These are phyloP conservation scores for Rosa rugosa DNA, from an alignment of 306 rosid genomes.

Conservation along the genomic window DNA sequence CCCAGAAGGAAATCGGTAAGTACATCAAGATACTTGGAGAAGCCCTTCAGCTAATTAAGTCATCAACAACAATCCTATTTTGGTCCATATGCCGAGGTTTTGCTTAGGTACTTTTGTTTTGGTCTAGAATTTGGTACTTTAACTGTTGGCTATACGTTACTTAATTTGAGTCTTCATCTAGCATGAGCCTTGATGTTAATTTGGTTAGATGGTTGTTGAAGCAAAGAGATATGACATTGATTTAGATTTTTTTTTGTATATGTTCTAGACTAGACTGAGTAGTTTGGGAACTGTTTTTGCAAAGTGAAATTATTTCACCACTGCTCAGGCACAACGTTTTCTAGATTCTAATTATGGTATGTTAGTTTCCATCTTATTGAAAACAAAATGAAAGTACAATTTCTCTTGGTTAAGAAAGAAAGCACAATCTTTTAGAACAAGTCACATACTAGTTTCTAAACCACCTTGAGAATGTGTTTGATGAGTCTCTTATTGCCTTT, in stretches of 20 bases:
- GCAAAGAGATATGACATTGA: neutral
- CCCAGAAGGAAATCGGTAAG: slow-evolving; percentile 94
- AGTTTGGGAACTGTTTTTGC: neutral
- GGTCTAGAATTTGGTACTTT: slow-evolving; percentile 14
- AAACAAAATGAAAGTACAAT: neutral
- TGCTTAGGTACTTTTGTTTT: slow-evolving; percentile 72
- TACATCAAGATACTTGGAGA: slow-evolving; percentile 98
- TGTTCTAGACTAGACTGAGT: neutral
- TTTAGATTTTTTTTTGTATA: neutral
- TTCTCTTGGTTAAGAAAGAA: neutral
- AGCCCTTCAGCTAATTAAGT: slow-evolving; percentile 92
- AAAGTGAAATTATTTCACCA: neutral
- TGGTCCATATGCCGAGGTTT: slow-evolving; percentile 97
- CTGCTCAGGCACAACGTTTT: neutral
- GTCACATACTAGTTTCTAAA: neutral
- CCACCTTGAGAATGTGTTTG: neutral
- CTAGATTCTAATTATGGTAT: neutral
- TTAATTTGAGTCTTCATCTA: neutral
- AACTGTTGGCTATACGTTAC: slow-evolving; percentile 10
- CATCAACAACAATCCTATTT: slow-evolving; percentile 92
- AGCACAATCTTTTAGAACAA: neutral
- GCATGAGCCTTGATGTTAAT: neutral
- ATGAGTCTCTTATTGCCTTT: neutral
- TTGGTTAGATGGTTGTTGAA: neutral
- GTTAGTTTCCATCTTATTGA: neutral